Evolutionary conservation across 2,329 filamentous ascomycete species (phyloP), one percentile per base, ranked within the genome.

Genomic region (Aureobasidium uvarum): DNA sequence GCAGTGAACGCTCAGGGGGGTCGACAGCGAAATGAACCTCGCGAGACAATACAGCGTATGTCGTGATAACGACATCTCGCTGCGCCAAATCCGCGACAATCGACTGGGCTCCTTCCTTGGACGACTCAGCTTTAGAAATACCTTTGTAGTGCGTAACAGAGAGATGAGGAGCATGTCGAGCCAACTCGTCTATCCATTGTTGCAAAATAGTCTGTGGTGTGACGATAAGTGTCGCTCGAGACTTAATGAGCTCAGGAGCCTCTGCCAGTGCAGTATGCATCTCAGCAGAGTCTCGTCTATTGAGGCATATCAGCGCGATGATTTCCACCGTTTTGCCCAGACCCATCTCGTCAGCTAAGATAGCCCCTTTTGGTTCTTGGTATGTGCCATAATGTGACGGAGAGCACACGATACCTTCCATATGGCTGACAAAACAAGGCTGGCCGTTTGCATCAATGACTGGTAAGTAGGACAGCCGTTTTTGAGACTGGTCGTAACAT

Each of bases 291-390:
- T 69, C 65, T 36, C 84, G 82, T 45, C 74, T 79, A 72, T 94
- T 86, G 28, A 89, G 78, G 8, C 85, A 79, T n/a, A 92, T 84
- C 13, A 94, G 79, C 4, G 87, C 83, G 51, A 92, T 85, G 2
- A 91, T 81, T 76, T 94, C 91, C 3, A 93, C 80, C 0, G 90
- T 94, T 74, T 94, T 94, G 1, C 90, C 90, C 1, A 94, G 79
- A 0, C 90, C 90, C 90, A 94, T 94, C 74, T 94, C 90, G 72
- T 94, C 90, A 0, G 89, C 86, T 5, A 94, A 78, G 55, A 92
- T 87, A 0, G 89, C 89, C 2, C 86, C 86, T 41, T 72, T 75
- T 1, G 81, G 66, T 18, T 71, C 85, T 52, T 76, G 81, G 13
- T 85, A 66, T 0, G 70, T 68, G n/a, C 74, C 72, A 60, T 84